Evolutionary conservation across 2,329 filamentous ascomycete genomes (phyloP), one percentile per base, ranked within the genome.

Genomic region (Colletotrichum costaricense): DNA sequence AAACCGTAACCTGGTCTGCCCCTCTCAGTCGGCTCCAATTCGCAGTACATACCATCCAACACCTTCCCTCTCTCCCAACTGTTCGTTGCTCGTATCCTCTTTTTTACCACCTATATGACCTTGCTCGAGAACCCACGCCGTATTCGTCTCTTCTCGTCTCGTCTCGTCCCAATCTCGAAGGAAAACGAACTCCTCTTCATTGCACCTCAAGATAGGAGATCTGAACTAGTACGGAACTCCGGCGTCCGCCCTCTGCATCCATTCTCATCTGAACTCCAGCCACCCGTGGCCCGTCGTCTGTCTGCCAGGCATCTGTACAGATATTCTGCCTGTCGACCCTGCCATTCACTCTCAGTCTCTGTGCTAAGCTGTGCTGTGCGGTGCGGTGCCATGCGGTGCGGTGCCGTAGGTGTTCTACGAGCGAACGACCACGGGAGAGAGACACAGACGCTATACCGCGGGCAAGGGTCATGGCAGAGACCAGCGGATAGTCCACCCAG

Each of bases 71-170:
- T 42, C 38, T 16, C 55, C 22, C 12, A 33, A 65, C 22, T 52
- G 19, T 46, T 67, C 35, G 46, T 19, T 55, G 26, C 38, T n/a
- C 46, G 24, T 68, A 28, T 60, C 42, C 62, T 67, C 42, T 60
- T 56, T n/a, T n/a, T 28, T 38, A 46, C 33, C 22, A 56, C 42
- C 19, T 42, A 56, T 38, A 56, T 42, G 56, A n/a, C 49, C 60
- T 65, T 65, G 70, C 24, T 69, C 54, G 56, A 68, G 49, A 69
- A 69, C 55, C 55, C 67, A 65, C 60, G 60, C 70, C 70, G 70
- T 70, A 70, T 73, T 70, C 55, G 70, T 59, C 66, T 72, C 59
- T 33, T 67, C 65, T 60, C 64, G 49, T 67, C 57, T 59, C 54
- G 56, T 62, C 58, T 56, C 30, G 57, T 69, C 38, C 42, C 52